Evolutionary conservation across 2,329 filamentous ascomycete species (phyloP).

Genomic region (Fusarium veterinarium): DNA sequence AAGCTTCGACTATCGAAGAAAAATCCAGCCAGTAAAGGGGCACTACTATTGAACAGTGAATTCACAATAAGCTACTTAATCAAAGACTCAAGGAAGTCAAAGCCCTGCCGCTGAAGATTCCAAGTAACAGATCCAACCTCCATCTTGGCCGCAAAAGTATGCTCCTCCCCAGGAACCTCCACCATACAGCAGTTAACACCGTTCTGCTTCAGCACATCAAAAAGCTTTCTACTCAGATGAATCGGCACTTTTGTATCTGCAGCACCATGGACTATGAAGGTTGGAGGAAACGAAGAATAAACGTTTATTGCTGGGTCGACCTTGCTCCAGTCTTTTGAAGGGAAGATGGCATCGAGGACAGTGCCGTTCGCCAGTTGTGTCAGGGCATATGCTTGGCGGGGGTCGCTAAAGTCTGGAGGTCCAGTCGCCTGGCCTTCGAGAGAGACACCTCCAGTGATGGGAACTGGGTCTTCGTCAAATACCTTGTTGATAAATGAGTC

Average conservation of each 20-base stretch:
- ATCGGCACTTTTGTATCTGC: not conserved
- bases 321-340: not conserved
- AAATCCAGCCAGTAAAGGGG: no score
- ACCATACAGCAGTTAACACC: not conserved
- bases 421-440: not conserved
- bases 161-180: not conserved
- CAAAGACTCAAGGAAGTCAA: not conserved
- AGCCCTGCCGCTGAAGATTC: not conserved
- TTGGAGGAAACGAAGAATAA: not conserved
- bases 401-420: not conserved
- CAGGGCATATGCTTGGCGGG: not conserved
- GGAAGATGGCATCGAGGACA: not conserved
- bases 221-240: not conserved
- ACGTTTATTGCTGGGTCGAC: not conserved
- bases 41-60: no score
- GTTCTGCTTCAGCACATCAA: not conserved
- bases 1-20: not conserved
- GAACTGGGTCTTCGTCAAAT: not conserved
- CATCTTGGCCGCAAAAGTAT: not conserved
- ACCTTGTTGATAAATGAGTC: not conserved
- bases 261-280: not conserved
- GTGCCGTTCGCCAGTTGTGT: not conserved
- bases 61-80: fast-evolving
- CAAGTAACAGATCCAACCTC: not conserved
- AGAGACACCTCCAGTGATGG: not conserved